phyloP scores from a whole-genome alignment of 495 filamentous ascomycete genomes.

The Letharia lupina region DNA sequence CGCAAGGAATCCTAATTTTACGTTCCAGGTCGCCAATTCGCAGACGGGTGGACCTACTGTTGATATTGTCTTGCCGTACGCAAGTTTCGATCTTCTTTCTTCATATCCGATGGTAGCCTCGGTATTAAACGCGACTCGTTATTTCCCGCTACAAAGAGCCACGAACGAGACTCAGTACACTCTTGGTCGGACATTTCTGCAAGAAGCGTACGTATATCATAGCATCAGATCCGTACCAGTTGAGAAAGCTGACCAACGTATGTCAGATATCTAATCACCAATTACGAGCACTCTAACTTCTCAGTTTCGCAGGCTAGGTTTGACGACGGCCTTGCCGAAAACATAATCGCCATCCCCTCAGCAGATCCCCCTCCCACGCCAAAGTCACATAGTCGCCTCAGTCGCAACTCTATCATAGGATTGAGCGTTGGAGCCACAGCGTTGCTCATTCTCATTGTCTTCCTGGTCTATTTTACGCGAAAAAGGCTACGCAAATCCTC shows the following conservation, averaged over 20 bases:
- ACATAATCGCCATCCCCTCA: conserved; percentile 8
- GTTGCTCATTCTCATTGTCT: neutral
- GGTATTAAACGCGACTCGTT: conserved; percentile 28
- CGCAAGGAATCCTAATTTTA: conserved; percentile 39
- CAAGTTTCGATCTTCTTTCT: conserved; percentile 42
- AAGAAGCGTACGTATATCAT: conserved; percentile 40
- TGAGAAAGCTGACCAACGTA: neutral
- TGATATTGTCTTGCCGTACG: conserved; percentile 45
- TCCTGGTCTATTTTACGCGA: neutral
- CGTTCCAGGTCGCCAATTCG: conserved; percentile 39
- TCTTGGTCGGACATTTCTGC: conserved; percentile 47
- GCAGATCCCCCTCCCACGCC: neutral
- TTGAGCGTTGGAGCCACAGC: conserved; percentile 1
- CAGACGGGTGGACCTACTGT: conserved; percentile 36
- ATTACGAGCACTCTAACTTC: conserved; percentile 24
- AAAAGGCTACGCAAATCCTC: neutral
- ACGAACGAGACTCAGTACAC: conserved; percentile 43
- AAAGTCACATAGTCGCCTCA: neutral
- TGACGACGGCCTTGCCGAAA: conserved; percentile 8
- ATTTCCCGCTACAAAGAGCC: conserved; percentile 43
- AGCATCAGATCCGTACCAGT: no score
- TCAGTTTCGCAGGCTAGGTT: conserved; percentile 17
- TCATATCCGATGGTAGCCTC: conserved; percentile 24
- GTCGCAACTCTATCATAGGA: conserved; percentile 2
- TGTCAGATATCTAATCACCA: conserved; percentile 23